Evolutionary conservation across 2,329 filamentous ascomycete species (phyloP).

Genomic region (Pseudogymnoascus sp.): DNA sequence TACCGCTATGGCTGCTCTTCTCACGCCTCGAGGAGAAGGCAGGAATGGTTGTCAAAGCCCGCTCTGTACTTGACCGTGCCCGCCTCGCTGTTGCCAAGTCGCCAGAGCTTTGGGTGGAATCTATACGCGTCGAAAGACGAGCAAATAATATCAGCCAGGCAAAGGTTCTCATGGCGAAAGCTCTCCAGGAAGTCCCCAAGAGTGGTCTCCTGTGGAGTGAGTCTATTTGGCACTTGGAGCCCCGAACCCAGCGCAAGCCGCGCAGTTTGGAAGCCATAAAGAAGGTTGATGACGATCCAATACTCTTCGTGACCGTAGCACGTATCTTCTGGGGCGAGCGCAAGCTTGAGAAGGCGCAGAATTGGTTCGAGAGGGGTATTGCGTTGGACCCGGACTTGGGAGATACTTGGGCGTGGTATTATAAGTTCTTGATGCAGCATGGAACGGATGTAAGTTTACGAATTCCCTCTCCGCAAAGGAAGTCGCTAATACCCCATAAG

Average conservation of each 20-base stretch:
- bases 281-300: constrained; percentile 87
- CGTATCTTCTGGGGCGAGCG: constrained; percentile 95
- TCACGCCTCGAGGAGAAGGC: constrained; percentile 78
- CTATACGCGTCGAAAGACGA: constrained; percentile 84
- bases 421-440: constrained; percentile 85
- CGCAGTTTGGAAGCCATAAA: constrained; percentile 91
- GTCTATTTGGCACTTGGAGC: constrained; percentile 89
- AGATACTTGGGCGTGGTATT: constrained; percentile 98
- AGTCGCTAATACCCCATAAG: constrained; percentile 22
- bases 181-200: constrained; percentile 81
- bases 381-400: constrained; percentile 78
- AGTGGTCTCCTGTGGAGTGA: constrained; percentile 87
- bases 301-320: constrained; percentile 83
- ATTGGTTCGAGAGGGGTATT: constrained; percentile 95
- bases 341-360: constrained; percentile 85
- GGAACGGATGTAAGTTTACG: constrained; percentile 59
- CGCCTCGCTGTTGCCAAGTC: constrained; percentile 80
- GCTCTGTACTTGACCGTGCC: constrained; percentile 86
- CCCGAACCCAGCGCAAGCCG: constrained; percentile 85
- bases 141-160: constrained; percentile 78
- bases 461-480: not conserved
- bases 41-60: constrained; percentile 80
- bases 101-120: constrained; percentile 81
- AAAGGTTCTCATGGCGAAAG: constrained; percentile 86
- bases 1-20: constrained; percentile 84